These are phyloP conservation scores for Meyerozyma sp. DNA, from an alignment of 1,139 yeast genomes.

Conservation along the genomic window DNA sequence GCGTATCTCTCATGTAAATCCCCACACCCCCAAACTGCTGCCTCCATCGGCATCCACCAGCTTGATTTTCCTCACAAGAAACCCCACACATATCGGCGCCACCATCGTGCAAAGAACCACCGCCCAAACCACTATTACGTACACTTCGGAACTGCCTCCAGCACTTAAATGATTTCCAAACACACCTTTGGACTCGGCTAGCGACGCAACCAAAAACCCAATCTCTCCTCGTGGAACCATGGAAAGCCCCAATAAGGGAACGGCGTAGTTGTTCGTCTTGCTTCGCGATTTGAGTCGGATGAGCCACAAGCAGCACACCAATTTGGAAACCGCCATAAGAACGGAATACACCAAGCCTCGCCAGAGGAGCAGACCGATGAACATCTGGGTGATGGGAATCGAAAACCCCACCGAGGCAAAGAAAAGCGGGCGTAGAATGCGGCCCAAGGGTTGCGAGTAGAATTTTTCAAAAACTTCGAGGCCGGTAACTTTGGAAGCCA, in stretches of 20 bases:
- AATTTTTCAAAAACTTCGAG: neutral
- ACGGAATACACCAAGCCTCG: neutral
- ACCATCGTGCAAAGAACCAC: conserved; percentile 1
- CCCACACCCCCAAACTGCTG: neutral
- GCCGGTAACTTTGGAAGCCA: neutral
- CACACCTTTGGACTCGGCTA: neutral
- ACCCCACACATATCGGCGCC: neutral
- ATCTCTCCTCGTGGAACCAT: conserved; percentile 1
- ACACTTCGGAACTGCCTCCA: neutral
- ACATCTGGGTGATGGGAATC: conserved; percentile 1
- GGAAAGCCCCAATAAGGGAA: neutral
- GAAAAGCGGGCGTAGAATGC: neutral
- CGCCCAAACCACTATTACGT: neutral
- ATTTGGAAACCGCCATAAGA: neutral
- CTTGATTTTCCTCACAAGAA: neutral
- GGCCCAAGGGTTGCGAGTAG: neutral
- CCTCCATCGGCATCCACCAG: neutral
- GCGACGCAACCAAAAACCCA: conserved; percentile 1
- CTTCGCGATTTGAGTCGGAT: neutral
- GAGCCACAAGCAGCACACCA: neutral
- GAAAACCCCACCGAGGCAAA: neutral
- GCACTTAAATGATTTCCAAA: neutral
- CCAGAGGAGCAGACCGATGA: neutral
- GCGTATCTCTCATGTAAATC: neutral
- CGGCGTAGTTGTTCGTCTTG: neutral